Evolutionary conservation across 805 yeast species (phyloP).

Genomic region (Saccharomycopsis schoenii): DNA sequence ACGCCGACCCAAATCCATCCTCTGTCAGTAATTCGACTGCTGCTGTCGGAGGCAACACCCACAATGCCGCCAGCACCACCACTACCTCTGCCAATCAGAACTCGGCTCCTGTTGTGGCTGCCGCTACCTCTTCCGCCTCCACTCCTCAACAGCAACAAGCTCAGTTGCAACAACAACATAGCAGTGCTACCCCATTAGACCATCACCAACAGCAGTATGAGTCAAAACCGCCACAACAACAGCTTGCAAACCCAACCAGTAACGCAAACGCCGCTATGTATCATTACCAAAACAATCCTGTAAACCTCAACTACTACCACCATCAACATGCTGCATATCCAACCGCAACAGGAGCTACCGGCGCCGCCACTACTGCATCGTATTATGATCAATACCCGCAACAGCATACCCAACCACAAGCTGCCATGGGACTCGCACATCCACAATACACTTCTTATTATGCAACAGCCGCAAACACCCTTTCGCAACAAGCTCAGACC

Average conservation of each 20-base stretch:
- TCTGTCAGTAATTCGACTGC: too few relatives aligned
- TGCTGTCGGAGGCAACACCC: neutral
- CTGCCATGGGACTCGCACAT: neutral
- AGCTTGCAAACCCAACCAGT: neutral
- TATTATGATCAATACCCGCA: neutral
- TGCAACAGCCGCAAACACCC: neutral
- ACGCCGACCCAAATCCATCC: too few relatives aligned
- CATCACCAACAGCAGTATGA: slow-evolving; percentile 1
- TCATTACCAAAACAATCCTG: neutral
- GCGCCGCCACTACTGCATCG: neutral
- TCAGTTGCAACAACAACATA: neutral
- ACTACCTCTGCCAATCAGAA: neutral
- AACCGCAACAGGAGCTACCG: neutral
- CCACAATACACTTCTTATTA: slow-evolving; percentile 8
- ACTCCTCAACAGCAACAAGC: neutral
- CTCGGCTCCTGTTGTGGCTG: neutral
- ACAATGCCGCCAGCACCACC: neutral
- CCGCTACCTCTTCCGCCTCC: neutral
- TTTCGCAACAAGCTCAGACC: slow-evolving; percentile 19
- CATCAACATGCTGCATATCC: neutral
- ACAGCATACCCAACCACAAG: slow-evolving; percentile 2
- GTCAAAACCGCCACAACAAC: neutral
- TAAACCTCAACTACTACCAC: neutral
- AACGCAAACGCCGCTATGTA: neutral
- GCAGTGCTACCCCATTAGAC: neutral